These are phyloP conservation scores for Gossypium trilobum DNA, from an alignment of 441 rosid species.

Conservation along the genomic window DNA sequence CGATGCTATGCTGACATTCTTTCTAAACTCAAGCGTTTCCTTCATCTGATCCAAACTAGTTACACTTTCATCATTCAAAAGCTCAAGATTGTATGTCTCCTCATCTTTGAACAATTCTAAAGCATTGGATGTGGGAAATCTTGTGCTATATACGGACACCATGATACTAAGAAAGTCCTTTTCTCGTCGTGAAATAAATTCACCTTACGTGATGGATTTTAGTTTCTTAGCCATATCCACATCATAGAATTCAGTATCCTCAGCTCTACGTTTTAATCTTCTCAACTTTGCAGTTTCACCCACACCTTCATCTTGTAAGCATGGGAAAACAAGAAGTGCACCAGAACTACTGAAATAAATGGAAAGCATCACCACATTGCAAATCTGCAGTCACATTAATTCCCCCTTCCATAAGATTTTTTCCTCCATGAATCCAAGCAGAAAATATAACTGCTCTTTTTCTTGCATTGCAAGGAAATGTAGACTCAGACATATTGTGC, in stretches of 20 bases:
- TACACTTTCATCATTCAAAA: conserved; percentile 31
- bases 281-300: conserved; percentile 82
- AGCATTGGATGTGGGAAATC: conserved; percentile 31
- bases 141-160: conserved; percentile 45
- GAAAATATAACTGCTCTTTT: conserved; percentile 71
- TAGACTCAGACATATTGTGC: conserved; percentile 62
- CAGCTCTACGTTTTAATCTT: conserved; percentile 63
- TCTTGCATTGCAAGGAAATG: conserved; percentile 75
- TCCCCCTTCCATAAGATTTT: conserved; percentile 45
- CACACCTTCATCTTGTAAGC: conserved; percentile 76
- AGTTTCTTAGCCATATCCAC: conserved; percentile 52
- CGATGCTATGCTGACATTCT: conserved; percentile 29
- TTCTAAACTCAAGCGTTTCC: conserved; percentile 33
- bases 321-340: conserved; percentile 53
- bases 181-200: conserved; percentile 65
- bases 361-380: conserved; percentile 84
- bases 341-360: conserved; percentile 74
- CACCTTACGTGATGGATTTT: conserved; percentile 56
- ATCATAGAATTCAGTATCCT: conserved; percentile 43
- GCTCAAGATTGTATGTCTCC: conserved; percentile 25
- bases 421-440: conserved; percentile 55
- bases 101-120: conserved; percentile 45
- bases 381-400: conserved; percentile 57
- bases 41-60: conserved; percentile 30
- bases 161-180: conserved; percentile 87